Base-by-base conservation (phyloP, 2,329 filamentous ascomycete species). In the Colletotrichum musae region DNA sequence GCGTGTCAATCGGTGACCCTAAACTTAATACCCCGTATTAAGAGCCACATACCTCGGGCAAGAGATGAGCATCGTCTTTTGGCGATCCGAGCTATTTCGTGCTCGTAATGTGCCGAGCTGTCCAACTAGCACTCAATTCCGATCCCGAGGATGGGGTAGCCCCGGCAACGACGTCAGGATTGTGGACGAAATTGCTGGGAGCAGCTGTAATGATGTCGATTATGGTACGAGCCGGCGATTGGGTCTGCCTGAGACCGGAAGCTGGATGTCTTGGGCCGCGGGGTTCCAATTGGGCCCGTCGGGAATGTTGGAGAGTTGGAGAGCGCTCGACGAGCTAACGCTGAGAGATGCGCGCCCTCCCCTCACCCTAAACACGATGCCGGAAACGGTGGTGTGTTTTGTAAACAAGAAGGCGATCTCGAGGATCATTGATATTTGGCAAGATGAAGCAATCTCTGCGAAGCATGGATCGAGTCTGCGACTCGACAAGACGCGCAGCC, bases 221-320 rank as follows among this genome's bases (percentile, higher is more conserved):
- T 3, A 52, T 52, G n/a, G 15, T 41, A 48, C 6, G 6, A 18
- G n/a, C 24, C 15, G 21, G 2, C n/a, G 4, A 52, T 32, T 68
- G 58, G 36, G 15, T 16, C 9, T 5, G 18, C 9, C 45, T 16
- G 26, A 26, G 32, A 9, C 10, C 28, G 59, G 43, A 53, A 58
- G n/a, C n/a, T 12, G 5, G 4, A 3, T 68, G 64, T 68, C 64
- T 68, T 53, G 39, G 5, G 6, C 4, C n/a, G 6, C 13, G 16
- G 36, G 7, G 16, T 18, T 16, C 6, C 13, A 0, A 64, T 68
- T 68, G 59, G 65, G 16, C 10, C n/a, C 2, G 10, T 1, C 10
- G 21, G 60, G 65, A 68, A 68, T 68, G 65, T 15, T 45, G 21
- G 58, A 41, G 13, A 36, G 21, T 24, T 24, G 21, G 21, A 24